Percentiles rank a stretch among this genome's conserved stretches.
phyloP scores from a whole-genome alignment of 1,284 basidiomycete genomes.

The Fistulinella cinereoalba region DNA sequence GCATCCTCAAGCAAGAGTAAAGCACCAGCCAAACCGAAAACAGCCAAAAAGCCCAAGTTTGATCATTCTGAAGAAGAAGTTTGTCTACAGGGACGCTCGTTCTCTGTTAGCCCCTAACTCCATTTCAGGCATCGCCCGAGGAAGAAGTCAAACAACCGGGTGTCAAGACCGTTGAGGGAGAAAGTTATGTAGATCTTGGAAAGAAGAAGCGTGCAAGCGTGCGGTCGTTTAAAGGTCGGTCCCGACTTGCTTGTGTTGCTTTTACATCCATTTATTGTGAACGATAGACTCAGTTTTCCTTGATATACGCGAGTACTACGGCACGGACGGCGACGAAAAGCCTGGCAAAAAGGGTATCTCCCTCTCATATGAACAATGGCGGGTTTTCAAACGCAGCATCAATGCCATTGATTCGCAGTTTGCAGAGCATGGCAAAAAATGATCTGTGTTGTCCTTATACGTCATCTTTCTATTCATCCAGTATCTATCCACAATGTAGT shows the following conservation, averaged over 20 bases:
- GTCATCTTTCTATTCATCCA: background rate
- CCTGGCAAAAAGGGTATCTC: constrained; percentile 84
- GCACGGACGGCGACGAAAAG: constrained; percentile 56
- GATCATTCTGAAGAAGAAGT: constrained; percentile 8
- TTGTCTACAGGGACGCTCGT: background rate
- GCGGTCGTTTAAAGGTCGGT: constrained; percentile 62
- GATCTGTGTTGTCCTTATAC: background rate
- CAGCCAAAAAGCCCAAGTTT: constrained; percentile 32
- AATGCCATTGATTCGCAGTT: constrained; percentile 54
- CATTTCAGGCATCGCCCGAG: constrained; percentile 12
- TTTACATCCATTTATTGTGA: constrained; percentile 1
- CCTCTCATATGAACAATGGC: constrained; percentile 72
- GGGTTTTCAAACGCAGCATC: constrained; percentile 46
- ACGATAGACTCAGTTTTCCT: constrained; percentile 49
- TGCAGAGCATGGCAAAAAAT: constrained; percentile 39
- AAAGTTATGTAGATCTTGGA: constrained; percentile 64
- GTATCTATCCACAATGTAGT: constrained; percentile 8
- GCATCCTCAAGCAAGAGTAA: constrained; percentile 7
- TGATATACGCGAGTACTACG: constrained; percentile 80
- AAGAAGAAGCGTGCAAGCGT: constrained; percentile 72
- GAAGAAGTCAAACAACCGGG: constrained; percentile 3
- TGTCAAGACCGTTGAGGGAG: constrained; percentile 45
- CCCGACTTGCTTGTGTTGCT: background rate
- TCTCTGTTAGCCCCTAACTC: constrained; percentile 18
- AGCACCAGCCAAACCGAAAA: constrained; percentile 15